Percentiles rank a stretch among this genome's conserved stretches.
Conservation (phyloP, 1,284 basidiomycete species). For the Neolentinus lepideus region DNA sequence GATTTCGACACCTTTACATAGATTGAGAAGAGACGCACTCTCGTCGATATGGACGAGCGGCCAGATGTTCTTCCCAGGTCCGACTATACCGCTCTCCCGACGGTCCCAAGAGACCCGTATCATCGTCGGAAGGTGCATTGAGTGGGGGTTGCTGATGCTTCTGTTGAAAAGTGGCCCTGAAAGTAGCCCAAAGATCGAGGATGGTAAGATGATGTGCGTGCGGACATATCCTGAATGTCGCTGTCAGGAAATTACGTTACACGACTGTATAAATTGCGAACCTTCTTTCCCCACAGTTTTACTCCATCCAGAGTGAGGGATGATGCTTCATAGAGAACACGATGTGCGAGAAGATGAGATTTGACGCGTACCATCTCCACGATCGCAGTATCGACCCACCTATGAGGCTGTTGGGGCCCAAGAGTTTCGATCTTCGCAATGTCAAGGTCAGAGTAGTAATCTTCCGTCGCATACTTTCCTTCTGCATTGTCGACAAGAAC, state of each 20-base stretch:
- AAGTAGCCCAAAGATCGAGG: constrained; percentile 41
- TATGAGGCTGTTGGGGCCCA: constrained; percentile 27
- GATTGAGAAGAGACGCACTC: constrained; percentile 16
- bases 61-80: constrained; percentile 34
- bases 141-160: constrained; percentile 36
- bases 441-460: constrained; percentile 38
- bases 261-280: no score
- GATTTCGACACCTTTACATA: background rate
- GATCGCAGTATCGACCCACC: constrained; percentile 33
- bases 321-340: no score
- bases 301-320: no score
- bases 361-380: no score
- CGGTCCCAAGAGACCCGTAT: constrained; percentile 27
- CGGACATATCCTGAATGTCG: constrained; percentile 33
- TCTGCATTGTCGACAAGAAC: constrained; percentile 30
- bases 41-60: constrained; percentile 37
- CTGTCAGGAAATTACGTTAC: no score
- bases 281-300: no score
- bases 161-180: constrained; percentile 34
- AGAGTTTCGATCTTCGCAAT: constrained; percentile 31
- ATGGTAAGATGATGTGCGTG: constrained; percentile 39
- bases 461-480: constrained; percentile 29
- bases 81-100: constrained; percentile 19
- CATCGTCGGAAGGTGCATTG: constrained; percentile 36
- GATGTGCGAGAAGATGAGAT: no score